phyloP scores from a whole-genome alignment of 331 rosid species.

The Acacia pycnantha region DNA sequence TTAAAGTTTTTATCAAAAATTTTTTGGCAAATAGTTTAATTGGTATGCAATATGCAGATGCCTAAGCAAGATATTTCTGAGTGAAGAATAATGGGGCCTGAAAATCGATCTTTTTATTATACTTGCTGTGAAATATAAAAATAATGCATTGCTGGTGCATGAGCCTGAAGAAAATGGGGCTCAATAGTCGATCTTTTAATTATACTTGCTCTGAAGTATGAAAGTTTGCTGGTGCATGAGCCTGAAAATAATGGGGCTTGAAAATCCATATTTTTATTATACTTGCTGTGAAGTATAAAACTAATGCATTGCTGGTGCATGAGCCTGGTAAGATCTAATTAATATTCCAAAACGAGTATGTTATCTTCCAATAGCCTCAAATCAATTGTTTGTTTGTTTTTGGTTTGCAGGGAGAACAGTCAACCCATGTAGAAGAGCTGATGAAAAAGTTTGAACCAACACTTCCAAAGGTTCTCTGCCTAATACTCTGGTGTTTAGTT shows the following conservation, averaged over 20 bases:
- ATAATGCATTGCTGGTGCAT: not conserved
- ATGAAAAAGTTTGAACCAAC: constrained; percentile 68
- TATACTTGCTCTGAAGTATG: not conserved
- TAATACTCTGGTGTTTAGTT: constrained; percentile 37
- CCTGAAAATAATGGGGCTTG: not conserved
- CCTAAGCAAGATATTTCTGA: constrained; percentile 8
- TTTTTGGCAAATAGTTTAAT: not conserved
- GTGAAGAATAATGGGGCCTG: not conserved
- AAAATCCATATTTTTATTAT: too few relatives aligned
- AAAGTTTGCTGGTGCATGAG: constrained; percentile 14
- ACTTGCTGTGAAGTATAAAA: not conserved
- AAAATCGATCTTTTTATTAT: not conserved
- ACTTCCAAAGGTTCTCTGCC: constrained; percentile 73
- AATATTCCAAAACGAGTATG: constrained; percentile 13
- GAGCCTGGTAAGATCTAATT: not conserved
- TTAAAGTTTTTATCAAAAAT: not conserved
- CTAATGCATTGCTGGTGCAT: not conserved
- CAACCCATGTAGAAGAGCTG: constrained; percentile 65
- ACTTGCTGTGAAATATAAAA: constrained; percentile 13
- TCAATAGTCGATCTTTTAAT: not conserved
- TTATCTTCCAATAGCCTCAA: not conserved
- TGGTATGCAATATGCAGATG: constrained; percentile 12
- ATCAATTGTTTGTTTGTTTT: constrained; percentile 14
- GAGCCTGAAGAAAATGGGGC: not conserved
- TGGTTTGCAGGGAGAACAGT: constrained; percentile 53